Evolutionary conservation across 768 basidiomycete species (phyloP).

Genomic region (Tubosaeta sp.): DNA sequence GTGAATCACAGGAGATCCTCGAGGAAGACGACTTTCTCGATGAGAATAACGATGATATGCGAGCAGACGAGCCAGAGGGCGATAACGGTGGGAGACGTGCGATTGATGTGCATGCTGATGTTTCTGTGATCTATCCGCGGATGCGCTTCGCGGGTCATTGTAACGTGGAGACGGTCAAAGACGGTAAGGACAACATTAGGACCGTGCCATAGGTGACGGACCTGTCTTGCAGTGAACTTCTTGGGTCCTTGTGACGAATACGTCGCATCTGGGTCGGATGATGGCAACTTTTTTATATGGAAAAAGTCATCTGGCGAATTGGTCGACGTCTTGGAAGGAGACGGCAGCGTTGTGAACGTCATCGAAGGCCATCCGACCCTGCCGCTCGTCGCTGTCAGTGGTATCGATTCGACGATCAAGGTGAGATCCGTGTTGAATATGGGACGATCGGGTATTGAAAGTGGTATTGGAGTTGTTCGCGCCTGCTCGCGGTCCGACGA

Average conservation of each 20-base stretch:
- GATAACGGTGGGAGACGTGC: slow-evolving; percentile 30
- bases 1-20: slow-evolving; percentile 2
- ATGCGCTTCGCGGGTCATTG: slow-evolving; percentile 62
- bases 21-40: slow-evolving; percentile 25
- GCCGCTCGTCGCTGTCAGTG: slow-evolving; percentile 80
- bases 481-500: slow-evolving; percentile 43
- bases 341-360: slow-evolving; percentile 77
- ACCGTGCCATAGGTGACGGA: neutral
- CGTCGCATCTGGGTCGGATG: slow-evolving; percentile 81
- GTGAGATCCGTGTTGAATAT: slow-evolving; percentile 33
- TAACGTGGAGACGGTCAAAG: slow-evolving; percentile 83
- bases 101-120: slow-evolving; percentile 27
- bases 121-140: slow-evolving; percentile 61
- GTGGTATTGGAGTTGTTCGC: slow-evolving; percentile 55
- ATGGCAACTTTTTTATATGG: slow-evolving; percentile 88
- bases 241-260: slow-evolving; percentile 75
- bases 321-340: slow-evolving; percentile 80
- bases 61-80: slow-evolving; percentile 28
- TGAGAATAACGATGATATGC: slow-evolving; percentile 23
- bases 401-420: slow-evolving; percentile 84
- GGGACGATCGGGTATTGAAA: neutral
- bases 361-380: slow-evolving; percentile 78
- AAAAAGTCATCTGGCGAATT: slow-evolving; percentile 59
- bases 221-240: slow-evolving; percentile 64
- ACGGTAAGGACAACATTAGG: slow-evolving; percentile 48